Percentiles rank a stretch among this genome's conserved stretches.
Evolutionary conservation across 306 rosid genomes (phyloP).

Genomic region (Vicia villosa): DNA sequence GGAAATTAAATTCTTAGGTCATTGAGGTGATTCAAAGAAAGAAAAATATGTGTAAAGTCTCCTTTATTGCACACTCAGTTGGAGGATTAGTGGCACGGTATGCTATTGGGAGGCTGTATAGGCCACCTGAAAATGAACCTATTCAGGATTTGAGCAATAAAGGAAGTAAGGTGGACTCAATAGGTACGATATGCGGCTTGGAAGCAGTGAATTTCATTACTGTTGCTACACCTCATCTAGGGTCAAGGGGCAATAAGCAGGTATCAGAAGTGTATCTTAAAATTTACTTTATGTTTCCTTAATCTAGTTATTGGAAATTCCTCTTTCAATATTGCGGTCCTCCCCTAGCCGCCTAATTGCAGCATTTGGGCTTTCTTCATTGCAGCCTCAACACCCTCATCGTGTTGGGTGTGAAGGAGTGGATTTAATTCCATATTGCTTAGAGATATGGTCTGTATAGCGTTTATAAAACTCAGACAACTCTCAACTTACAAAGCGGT

Average conservation of each 20-base stretch:
- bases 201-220: constrained; percentile 87
- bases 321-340: too few relatives aligned
- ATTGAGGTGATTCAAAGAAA: constrained; percentile 67
- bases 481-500: too few relatives aligned
- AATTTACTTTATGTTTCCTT: constrained; percentile 22
- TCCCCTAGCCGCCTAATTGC: too few relatives aligned
- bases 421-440: too few relatives aligned
- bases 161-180: constrained; percentile 44
- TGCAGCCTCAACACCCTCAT: too few relatives aligned
- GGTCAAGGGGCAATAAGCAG: constrained; percentile 98
- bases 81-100: constrained; percentile 96
- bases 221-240: constrained; percentile 97
- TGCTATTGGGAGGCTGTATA: constrained; percentile 82
- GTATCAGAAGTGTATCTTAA: constrained; percentile 41
- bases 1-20: constrained; percentile 52
- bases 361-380: too few relatives aligned
- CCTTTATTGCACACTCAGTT: constrained; percentile 92
- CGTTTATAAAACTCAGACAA: too few relatives aligned
- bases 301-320: background rate
- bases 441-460: too few relatives aligned
- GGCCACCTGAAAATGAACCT: constrained; percentile 51
- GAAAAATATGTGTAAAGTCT: constrained; percentile 72
- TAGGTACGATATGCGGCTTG: constrained; percentile 75
- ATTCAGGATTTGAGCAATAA: constrained; percentile 39
- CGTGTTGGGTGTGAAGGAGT: too few relatives aligned